Conservation (phyloP, 2,329 filamentous ascomycete species). For the Botrytis porri region DNA sequence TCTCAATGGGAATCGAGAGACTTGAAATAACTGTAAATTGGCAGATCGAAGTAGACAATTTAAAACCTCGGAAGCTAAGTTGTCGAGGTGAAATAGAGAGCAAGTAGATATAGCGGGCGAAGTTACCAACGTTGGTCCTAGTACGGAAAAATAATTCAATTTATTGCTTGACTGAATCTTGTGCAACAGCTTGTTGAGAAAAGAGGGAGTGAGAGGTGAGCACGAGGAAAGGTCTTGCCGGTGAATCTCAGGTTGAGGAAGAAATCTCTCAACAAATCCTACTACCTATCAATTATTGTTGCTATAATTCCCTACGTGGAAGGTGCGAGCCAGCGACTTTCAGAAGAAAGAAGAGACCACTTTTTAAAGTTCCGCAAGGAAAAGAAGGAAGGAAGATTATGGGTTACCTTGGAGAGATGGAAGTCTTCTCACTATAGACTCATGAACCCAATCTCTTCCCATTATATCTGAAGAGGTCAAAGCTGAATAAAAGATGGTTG, state of each 20-base stretch:
- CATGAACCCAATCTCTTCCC: background rate
- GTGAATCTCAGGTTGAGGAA: background rate
- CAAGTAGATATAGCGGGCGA: rapidly evolving
- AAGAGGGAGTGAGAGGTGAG: too few species aligned
- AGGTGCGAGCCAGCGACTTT: background rate
- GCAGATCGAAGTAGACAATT: background rate
- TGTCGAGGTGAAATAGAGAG: background rate
- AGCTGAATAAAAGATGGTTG: background rate
- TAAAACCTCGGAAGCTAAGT: background rate
- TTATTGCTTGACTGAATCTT: background rate
- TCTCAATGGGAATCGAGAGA: background rate
- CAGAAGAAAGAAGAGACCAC: background rate
- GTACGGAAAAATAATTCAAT: background rate
- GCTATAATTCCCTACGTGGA: background rate
- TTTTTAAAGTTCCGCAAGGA: background rate
- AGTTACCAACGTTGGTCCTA: too few species aligned
- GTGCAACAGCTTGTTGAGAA: too few species aligned
- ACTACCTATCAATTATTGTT: background rate
- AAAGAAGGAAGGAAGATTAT: background rate
- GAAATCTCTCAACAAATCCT: background rate
- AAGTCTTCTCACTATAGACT: background rate
- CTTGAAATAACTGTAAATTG: too few species aligned
- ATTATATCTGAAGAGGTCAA: rapidly evolving
- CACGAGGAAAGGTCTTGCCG: background rate
- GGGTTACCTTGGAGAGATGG: background rate